These are phyloP conservation scores for Lyophyllum shimeji DNA, from an alignment of 768 basidiomycete genomes.

Conservation along the genomic window DNA sequence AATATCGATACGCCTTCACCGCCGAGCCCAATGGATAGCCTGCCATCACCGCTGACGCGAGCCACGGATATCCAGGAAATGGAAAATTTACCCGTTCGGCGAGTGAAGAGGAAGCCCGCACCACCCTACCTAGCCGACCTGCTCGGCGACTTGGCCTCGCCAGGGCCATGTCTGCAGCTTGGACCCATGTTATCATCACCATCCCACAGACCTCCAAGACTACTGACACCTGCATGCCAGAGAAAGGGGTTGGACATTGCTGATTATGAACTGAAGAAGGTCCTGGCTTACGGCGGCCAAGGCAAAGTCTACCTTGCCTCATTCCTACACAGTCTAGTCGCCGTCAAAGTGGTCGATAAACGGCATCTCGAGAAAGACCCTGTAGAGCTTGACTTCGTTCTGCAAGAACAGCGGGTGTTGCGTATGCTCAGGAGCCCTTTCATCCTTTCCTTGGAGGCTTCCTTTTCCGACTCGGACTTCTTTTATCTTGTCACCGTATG, in stretches of 20 bases:
- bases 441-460: slow-evolving; percentile 13
- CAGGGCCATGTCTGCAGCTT: not conserved
- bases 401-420: slow-evolving; percentile 15
- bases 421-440: slow-evolving; percentile 8
- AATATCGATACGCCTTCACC: not conserved
- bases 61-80: too few relatives aligned
- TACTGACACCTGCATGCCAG: too few relatives aligned
- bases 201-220: not conserved
- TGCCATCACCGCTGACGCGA: not conserved
- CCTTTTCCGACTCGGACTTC: slow-evolving; percentile 13
- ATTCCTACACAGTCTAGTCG: not conserved
- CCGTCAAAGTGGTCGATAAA: slow-evolving; percentile 15
- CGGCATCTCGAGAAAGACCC: not conserved
- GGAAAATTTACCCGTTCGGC: not conserved
- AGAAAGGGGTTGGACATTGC: not conserved
- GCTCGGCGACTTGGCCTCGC: not conserved
- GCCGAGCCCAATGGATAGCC: not conserved
- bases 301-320: slow-evolving; percentile 15
- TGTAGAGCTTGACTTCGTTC: not conserved
- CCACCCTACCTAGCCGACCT: not conserved
- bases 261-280: slow-evolving; percentile 9
- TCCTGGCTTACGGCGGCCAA: slow-evolving; percentile 14
- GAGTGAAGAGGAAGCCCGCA: slow-evolving; percentile 1
- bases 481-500: slow-evolving; percentile 20
- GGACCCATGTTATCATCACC: not conserved